A percentile compares a stretch with the other conserved stretches of the same genome.
These are phyloP conservation scores for Pseudognaphalium luteoalbum DNA, from an alignment of 129 eudicot species.

Conservation along the genomic window DNA sequence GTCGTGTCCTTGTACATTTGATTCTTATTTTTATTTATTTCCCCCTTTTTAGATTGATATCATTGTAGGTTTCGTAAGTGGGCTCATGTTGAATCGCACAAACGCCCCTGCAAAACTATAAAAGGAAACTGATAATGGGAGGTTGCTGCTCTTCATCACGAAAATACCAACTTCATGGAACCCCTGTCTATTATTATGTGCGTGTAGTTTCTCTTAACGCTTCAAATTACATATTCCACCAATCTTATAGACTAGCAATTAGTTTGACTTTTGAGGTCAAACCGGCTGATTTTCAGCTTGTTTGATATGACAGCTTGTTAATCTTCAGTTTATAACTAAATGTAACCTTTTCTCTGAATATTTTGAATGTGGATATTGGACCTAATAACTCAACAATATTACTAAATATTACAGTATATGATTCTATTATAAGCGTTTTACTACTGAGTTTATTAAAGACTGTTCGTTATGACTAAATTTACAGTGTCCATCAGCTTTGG, in stretches of 20 bases:
- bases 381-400: slow-evolving; percentile 1
- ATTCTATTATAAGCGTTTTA: background rate
- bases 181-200: slow-evolving; percentile 81
- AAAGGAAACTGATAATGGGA: slow-evolving; percentile 55
- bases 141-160: slow-evolving; percentile 88
- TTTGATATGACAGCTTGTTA: background rate
- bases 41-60: too few relatives aligned
- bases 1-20: background rate
- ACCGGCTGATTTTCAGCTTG: background rate
- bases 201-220: slow-evolving; percentile 30
- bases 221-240: background rate
- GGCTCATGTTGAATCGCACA: slow-evolving; percentile 22
- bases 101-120: slow-evolving; percentile 8
- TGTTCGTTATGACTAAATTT: slow-evolving; percentile 22
- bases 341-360: background rate
- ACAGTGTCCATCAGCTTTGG: slow-evolving; percentile 63
- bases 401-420: background rate
- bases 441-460: background rate
- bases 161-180: slow-evolving; percentile 68
- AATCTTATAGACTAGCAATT: background rate
- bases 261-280: slow-evolving; percentile 16
- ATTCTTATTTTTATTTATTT: background rate
- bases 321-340: background rate
- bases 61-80: slow-evolving; percentile 19
- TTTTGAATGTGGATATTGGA: background rate